Conservation (phyloP, 164 flowering plant genomes). For the Vitis rupestris region DNA sequence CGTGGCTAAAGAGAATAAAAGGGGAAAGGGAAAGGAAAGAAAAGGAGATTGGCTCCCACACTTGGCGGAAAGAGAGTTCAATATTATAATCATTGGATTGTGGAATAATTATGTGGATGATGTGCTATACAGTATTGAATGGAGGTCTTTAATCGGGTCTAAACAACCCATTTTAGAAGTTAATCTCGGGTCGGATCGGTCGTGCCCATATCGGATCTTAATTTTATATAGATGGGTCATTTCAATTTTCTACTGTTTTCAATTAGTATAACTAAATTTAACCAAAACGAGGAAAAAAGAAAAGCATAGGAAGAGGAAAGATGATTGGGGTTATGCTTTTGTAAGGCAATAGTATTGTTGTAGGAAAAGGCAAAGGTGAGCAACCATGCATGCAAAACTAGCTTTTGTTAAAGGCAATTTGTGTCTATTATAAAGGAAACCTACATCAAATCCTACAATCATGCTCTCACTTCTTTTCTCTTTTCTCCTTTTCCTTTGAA, state of each 20-base stretch:
- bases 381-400: constrained; percentile 11
- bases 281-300: no score
- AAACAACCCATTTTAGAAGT: neutral
- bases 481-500: neutral
- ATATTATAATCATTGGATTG: constrained; percentile 7
- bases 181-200: no score
- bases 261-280: no score
- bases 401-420: constrained; percentile 8
- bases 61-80: neutral
- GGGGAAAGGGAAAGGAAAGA: neutral
- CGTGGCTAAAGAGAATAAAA: constrained; percentile 6
- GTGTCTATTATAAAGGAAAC: constrained; percentile 9
- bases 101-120: constrained; percentile 6
- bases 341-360: neutral
- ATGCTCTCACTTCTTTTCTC: neutral
- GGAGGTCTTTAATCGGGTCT: neutral
- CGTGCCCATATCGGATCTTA: no score
- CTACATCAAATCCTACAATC: constrained; percentile 10
- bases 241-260: no score
- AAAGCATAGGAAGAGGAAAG: no score
- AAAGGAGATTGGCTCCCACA: neutral
- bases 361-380: neutral
- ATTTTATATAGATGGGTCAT: no score
- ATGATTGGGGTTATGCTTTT: neutral
- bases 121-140: neutral